Percentiles rank a stretch among this genome's conserved stretches.
Conservation (phyloP, 768 basidiomycete genomes). For the Boletellus emodensis region DNA sequence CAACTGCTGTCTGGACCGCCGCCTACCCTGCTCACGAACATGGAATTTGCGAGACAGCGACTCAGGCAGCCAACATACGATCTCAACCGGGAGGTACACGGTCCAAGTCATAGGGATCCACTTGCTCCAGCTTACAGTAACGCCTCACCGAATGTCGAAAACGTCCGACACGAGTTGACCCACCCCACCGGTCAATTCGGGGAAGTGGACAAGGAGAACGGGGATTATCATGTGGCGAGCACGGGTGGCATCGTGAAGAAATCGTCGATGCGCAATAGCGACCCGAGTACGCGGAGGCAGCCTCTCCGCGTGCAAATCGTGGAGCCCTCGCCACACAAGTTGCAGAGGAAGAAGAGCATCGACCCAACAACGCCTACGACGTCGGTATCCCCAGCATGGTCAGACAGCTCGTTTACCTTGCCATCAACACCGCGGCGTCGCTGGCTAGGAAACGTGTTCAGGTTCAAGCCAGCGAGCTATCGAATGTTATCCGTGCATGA, state of each 20-base stretch:
- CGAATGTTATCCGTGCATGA: constrained; percentile 56
- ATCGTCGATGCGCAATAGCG: constrained; percentile 41
- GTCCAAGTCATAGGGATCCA: constrained; percentile 37
- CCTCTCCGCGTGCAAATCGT: constrained; percentile 48
- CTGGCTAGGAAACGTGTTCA: constrained; percentile 90
- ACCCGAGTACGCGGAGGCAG: constrained; percentile 12
- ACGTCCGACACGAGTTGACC: neutral
- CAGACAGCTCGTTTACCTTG: constrained; percentile 44
- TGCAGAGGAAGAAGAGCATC: constrained; percentile 27
- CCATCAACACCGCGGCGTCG: constrained; percentile 48
- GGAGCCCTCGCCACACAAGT: constrained; percentile 42
- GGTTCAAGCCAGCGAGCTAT: constrained; percentile 66
- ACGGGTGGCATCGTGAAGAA: constrained; percentile 33
- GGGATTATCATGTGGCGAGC: neutral
- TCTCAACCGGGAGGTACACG: neutral
- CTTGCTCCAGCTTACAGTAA: constrained; percentile 15
- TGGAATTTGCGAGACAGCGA: constrained; percentile 20
- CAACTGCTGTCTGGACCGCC: constrained; percentile 8
- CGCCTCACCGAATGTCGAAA: constrained; percentile 8
- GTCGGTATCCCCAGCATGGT: constrained; percentile 39
- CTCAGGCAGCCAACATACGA: constrained; percentile 7
- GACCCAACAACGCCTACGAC: constrained; percentile 15
- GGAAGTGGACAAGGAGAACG: constrained; percentile 61
- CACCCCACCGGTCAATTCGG: constrained; percentile 11
- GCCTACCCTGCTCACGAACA: constrained; percentile 10